phyloP scores from a whole-genome alignment of 1,284 basidiomycete genomes.

The Apiotrichum veenhuisii region DNA sequence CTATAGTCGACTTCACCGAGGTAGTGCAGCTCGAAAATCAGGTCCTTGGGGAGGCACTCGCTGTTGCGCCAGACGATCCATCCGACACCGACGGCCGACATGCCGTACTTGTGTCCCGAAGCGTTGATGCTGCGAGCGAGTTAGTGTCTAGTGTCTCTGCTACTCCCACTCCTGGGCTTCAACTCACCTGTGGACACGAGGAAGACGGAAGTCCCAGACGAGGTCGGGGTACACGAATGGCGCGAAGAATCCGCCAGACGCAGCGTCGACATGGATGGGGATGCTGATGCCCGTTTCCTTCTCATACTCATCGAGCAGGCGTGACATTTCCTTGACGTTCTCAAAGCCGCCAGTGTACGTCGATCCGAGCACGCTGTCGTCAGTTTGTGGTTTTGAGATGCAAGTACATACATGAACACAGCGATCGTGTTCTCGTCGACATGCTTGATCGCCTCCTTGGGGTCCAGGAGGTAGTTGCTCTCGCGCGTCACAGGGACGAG shows the following conservation, averaged over 20 bases:
- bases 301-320: conserved; percentile 81
- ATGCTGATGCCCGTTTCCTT: conserved; percentile 69
- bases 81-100: conserved; percentile 56
- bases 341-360: conserved; percentile 95
- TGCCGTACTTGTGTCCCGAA: conserved; percentile 85
- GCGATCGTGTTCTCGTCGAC: conserved; percentile 78
- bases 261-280: conserved; percentile 69
- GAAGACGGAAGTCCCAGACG: conserved; percentile 81
- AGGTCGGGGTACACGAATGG: conserved; percentile 57
- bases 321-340: conserved; percentile 79
- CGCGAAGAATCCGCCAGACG: conserved; percentile 76
- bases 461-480: conserved; percentile 75
- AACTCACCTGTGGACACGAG: conserved; percentile 64
- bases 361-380: conserved; percentile 46
- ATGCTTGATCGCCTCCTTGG: conserved; percentile 77
- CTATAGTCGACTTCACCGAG: conserved; percentile 58
- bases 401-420: conserved; percentile 29
- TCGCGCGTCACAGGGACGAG: conserved; percentile 19
- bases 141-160: no score
- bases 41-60: conserved; percentile 72
- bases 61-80: conserved; percentile 82
- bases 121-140: conserved; percentile 49
- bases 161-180: not conserved
- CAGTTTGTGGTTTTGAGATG: not conserved
- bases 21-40: conserved; percentile 92